phyloP scores from a whole-genome alignment of 148 eudicot species.

The Chenopodium berlandieri region DNA sequence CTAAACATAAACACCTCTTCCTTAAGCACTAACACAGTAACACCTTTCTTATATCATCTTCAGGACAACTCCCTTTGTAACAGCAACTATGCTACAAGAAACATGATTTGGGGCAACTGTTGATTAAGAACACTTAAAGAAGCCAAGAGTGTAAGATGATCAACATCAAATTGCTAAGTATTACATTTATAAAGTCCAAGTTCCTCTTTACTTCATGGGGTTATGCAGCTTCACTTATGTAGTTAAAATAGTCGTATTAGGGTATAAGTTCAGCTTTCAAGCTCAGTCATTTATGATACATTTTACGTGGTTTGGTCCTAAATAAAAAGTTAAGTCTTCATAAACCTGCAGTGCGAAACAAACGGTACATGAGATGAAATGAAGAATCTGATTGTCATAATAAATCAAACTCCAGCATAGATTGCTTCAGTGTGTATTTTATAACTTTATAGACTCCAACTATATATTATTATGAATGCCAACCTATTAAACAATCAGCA shows the following conservation, averaged over 20 bases:
- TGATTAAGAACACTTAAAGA: not conserved
- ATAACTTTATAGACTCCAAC: no score
- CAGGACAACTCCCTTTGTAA: not conserved
- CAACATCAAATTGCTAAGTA: not conserved
- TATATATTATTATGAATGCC: no score
- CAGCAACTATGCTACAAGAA: not conserved
- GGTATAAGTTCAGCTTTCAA: no score
- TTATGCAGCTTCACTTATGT: no score
- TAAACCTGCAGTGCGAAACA: not conserved
- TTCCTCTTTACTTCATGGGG: not conserved
- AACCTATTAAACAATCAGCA: no score
- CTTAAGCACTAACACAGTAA: not conserved
- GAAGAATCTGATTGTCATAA: no score
- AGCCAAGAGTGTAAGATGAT: not conserved
- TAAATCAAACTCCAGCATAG: no score
- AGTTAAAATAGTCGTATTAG: no score
- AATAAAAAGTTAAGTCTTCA: not conserved
- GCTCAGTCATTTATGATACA: no score
- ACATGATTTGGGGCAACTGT: not conserved
- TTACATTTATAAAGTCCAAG: not conserved
- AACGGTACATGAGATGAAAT: not conserved
- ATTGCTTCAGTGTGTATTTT: no score
- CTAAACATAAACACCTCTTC: not conserved
- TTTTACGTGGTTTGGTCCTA: not conserved
- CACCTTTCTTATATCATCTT: not conserved